phyloP scores from a whole-genome alignment of 495 filamentous ascomycete species.

The Echria macrotheca region DNA sequence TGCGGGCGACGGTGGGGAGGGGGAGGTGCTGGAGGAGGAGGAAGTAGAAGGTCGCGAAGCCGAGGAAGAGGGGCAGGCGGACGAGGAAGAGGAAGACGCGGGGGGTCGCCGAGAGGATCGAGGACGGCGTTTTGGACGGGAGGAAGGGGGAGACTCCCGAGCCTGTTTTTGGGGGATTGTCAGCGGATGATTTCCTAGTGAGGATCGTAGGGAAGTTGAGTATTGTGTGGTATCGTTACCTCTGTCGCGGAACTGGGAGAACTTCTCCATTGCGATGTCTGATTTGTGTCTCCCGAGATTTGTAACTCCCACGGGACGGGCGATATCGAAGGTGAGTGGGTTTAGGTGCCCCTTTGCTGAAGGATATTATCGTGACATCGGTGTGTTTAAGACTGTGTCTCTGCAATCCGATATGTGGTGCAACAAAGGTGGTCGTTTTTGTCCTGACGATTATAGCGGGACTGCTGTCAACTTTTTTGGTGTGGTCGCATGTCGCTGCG shows the following conservation, averaged over 20 bases:
- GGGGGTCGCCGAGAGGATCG: conserved; percentile 54
- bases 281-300: background rate
- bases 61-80: conserved; percentile 73
- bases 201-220: no score
- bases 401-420: no score
- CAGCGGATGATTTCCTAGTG: no score
- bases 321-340: background rate
- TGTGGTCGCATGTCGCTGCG: no score
- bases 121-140: conserved; percentile 59
- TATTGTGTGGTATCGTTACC: conserved; percentile 55
- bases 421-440: no score
- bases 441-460: no score
- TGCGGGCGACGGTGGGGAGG: conserved; percentile 71
- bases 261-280: conserved; percentile 76
- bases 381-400: no score
- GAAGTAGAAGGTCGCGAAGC: conserved; percentile 66
- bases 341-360: no score
- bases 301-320: background rate
- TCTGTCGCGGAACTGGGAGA: conserved; percentile 90
- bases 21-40: conserved; percentile 79
- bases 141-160: conserved; percentile 96
- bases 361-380: no score
- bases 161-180: conserved; percentile 45
- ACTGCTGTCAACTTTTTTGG: conserved; percentile 1
- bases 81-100: conserved; percentile 70